Percentiles rank a stretch among this genome's conserved stretches.
These are phyloP conservation scores for Cavenderia fasciculata DNA, from an alignment of 78 protist species.

Conservation along the genomic window DNA sequence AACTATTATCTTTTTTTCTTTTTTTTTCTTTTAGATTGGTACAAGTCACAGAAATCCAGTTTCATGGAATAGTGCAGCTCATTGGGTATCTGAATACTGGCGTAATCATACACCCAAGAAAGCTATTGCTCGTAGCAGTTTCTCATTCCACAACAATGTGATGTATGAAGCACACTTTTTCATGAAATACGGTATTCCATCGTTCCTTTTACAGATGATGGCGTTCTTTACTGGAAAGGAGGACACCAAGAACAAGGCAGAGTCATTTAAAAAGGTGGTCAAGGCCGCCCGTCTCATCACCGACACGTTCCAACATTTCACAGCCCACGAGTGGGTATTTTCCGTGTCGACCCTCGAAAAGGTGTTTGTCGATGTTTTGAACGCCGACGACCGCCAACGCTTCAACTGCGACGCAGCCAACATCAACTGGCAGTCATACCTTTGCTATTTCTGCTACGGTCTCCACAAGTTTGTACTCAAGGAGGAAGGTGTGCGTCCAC, in stretches of 20 bases:
- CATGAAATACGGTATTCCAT: conserved; percentile 72
- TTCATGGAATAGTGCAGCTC: conserved; percentile 62
- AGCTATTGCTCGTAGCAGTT: conserved; percentile 19
- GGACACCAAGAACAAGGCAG: conserved; percentile 61
- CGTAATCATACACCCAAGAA: conserved; percentile 70
- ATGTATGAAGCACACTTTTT: conserved; percentile 58
- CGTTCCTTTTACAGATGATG: conserved; percentile 2
- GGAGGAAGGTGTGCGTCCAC: conserved; percentile 84
- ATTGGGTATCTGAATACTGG: conserved; percentile 79
- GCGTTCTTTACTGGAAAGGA: conserved; percentile 63
- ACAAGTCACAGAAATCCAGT: conserved; percentile 83
- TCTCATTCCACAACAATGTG: conserved; percentile 41
- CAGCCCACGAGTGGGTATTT: conserved; percentile 79
- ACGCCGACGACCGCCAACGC: conserved; percentile 40
- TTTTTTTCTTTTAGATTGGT: conserved; percentile 35
- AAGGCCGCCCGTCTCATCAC: conserved; percentile 65
- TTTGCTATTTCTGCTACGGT: conserved; percentile 76
- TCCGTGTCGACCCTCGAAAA: conserved; percentile 53
- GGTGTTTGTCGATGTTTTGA: conserved; percentile 27
- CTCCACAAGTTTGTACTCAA: conserved; percentile 81
- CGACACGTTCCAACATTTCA: conserved; percentile 83
- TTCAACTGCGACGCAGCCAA: conserved; percentile 60
- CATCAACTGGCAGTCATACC: conserved; percentile 82
- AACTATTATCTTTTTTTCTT: background rate
- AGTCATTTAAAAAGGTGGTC: conserved; percentile 55